Base-by-base conservation (phyloP, 331 rosid genomes). In the Saraca asoca region DNA sequence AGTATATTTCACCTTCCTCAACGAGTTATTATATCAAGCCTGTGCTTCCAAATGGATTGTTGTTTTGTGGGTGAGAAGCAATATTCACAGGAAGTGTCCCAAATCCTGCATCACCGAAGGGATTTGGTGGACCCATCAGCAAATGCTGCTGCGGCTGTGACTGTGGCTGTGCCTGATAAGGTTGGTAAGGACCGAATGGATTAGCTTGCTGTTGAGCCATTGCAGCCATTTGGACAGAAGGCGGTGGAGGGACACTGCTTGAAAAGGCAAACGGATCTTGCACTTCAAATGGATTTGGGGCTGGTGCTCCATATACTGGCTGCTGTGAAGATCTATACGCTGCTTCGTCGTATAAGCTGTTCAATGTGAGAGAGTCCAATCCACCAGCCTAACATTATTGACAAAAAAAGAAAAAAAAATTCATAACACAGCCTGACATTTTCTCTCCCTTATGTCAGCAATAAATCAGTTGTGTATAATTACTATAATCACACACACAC, bases 241-340 rank as follows among this genome's bases (percentile, higher is more conserved):
- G 62, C 0, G 95, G 89, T 19, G 99, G 87, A 64, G 90, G 84
- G 56, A 90, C 15, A 42, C 66, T 66, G 62, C 73, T 83, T 51
- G 99, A 94, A 55, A 86, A 68, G 62, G 91, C 79, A 80, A 94
- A 94, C 12, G 97, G 97, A 78, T 94, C 97, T 7, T 86, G 94
- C 35, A 85, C 87, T 84, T 88, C 97, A 38, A 94, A 94, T 15
- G 99, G 99, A 78, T 94, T 94, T 7, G 97, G 99, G 15, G 97
- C 92, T 0, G 97, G 91, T 63, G 85, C 80, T 60, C 99, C 99
- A 58, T 94, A 94, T 51, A 79, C 88, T 0, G 97, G 96, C 79
- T 94, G 96, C 75, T 85, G 96, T 10, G 95, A 61, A 51, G 97
- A 86, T 83, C 97, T 80, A 46, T 91, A 91, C 1, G 89, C 95